Evolutionary conservation across 805 yeast genomes (phyloP), one percentile per base, ranked within the genome.

Genomic region (Metschnikowia anglica): DNA sequence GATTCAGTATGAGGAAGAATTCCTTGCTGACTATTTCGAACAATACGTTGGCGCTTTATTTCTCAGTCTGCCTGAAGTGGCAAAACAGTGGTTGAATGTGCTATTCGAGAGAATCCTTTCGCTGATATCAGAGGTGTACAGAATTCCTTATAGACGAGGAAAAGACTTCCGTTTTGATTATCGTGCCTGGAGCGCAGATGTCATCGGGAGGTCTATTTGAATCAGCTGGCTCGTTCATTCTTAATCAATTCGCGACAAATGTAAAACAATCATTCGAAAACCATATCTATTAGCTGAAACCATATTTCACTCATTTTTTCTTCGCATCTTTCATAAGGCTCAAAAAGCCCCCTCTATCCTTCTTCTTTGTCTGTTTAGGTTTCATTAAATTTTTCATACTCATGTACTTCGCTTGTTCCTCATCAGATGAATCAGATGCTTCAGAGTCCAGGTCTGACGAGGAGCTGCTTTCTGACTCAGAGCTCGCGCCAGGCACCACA

Each of bases 41-140:
- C 64, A 63, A 38, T 69, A 69, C 36, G 64, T 66, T n/a, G 74
- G 72, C n/a, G 69, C 72, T 0, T 56, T 69, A 34, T 62, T 61
- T 34, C 43, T 67, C 13, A 72, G 68, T 36, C 67, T 61, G 47
- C 73, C 73, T 4, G 57, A 52, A 7, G 61, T 53, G 2, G 72
- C 73, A 2, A 63, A 61, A 44, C 32, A 39, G n/a, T 68, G 66
- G 58, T 61, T 69, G 11, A 52, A 52, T 18, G 57, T 53, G 28
- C 59, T 68, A 8, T 68, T 65, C 37, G 59, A 55, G 30, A 54
- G 56, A 26, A 55, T 68, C 3, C 54, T 68, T 26, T 52, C 45
- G n/a, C 61, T 60, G 60, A 58, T 64, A n/a, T 16, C 43, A 9
- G 47, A 51, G 51, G n/a, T 31, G n/a, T 44, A 49, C 33, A 43